These are phyloP conservation scores for Phlegmacium glaucopus DNA, from an alignment of 768 basidiomycete genomes.

Conservation along the genomic window DNA sequence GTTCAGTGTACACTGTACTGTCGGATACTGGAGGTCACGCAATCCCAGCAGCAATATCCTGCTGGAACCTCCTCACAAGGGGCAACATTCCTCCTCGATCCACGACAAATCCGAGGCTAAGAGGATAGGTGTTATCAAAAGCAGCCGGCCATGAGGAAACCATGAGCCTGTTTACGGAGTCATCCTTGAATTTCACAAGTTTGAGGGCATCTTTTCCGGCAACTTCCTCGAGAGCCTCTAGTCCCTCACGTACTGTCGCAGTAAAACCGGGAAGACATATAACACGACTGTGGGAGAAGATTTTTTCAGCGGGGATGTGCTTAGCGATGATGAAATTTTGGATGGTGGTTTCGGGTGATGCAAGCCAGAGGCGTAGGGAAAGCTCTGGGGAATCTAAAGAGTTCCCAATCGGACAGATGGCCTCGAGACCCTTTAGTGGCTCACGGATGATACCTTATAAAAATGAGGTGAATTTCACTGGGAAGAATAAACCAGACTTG, in stretches of 20 bases:
- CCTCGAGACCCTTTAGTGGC: constrained; percentile 46
- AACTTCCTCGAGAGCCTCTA: constrained; percentile 49
- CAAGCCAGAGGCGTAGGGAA: constrained; percentile 47
- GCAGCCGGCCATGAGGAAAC: constrained; percentile 46
- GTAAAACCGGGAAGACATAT: constrained; percentile 62
- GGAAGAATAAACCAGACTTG: constrained; percentile 13
- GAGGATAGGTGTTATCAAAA: constrained; percentile 42
- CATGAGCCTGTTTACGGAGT: constrained; percentile 37
- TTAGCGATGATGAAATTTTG: constrained; percentile 49
- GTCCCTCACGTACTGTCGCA: constrained; percentile 50
- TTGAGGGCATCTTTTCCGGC: constrained; percentile 45
- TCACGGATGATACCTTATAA: constrained; percentile 49
- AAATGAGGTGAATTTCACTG: background rate
- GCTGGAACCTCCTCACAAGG: constrained; percentile 34
- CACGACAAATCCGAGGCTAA: constrained; percentile 39
- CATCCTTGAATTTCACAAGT: constrained; percentile 45
- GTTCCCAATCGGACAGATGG: constrained; percentile 52
- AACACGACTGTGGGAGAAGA: constrained; percentile 44
- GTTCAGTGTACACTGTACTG: no score
- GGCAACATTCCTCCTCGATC: constrained; percentile 46
- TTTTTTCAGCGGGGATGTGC: constrained; percentile 39
- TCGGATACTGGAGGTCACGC: background rate
- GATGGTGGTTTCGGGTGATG: constrained; percentile 47
- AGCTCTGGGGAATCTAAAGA: constrained; percentile 39
- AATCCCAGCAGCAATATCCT: constrained; percentile 2